Evolutionary conservation across 805 yeast species (phyloP), one percentile per base, ranked within the genome.

Genomic region (Monosporozyma solicola): DNA sequence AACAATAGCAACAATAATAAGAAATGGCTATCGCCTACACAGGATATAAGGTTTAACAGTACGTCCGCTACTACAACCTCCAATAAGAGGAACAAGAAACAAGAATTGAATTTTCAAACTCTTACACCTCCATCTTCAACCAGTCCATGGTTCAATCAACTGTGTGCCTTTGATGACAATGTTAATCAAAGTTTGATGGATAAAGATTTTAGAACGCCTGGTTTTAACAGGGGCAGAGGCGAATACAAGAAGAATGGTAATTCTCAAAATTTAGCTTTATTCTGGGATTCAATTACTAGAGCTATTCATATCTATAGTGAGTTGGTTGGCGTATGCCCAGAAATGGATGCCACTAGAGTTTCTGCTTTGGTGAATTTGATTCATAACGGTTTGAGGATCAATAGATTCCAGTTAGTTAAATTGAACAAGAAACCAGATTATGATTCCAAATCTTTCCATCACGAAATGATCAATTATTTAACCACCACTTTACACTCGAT

Each of bases 351-450:
- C 29, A 66, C 61, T 44, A 64, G 79, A 53, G 74, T 75, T 56
- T 70, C 79, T 1, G 69, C 72, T 39, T 68, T 79, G 53, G 73
- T 77, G 27, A 76, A 78, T 46, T 60, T 79, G 8, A 62, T 79
- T 33, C 78, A 80, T 56, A 78, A 78, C 50, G 82, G 79, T 5
- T 65, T 79, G 32, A 70, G 82, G 57, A 75, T 77, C 39, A 79
- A 78, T 60, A 72, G 83, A 62, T 63, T 71, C 24, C 80, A 79
- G 60, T 63, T 78, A 31, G 71, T 79, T 5, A 74, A 76, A 61
- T 63, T 79, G 59, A 72, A 76, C 53, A 78, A 77, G 62, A 80
- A 80, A 59, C 77, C 81, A 20, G 84, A 80, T 62, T 76, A 78
- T 57, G 84, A 80, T 55, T 75, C 79, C 25, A 74, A 75, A 53